These are phyloP conservation scores for Cystoderma amianthinum DNA, from an alignment of 768 basidiomycete species.

Conservation along the genomic window DNA sequence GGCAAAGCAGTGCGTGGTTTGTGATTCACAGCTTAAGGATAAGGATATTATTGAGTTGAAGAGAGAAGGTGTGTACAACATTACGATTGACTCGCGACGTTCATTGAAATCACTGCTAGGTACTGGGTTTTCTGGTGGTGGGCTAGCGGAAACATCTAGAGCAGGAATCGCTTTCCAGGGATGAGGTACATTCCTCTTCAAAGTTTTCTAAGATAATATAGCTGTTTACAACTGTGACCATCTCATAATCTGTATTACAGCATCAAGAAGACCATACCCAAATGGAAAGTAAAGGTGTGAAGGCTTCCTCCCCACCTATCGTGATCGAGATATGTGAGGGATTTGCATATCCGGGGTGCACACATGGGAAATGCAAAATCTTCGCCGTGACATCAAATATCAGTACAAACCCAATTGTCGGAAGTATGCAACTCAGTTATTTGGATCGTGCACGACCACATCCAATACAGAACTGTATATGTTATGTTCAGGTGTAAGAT, in stretches of 20 bases:
- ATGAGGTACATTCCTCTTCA: too few species aligned
- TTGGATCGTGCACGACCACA: conserved; percentile 61
- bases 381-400: too few species aligned
- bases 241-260: too few species aligned
- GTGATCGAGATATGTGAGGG: too few species aligned
- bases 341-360: too few species aligned
- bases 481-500: not conserved
- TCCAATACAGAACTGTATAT: conserved; percentile 61
- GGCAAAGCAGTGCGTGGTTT: conserved; percentile 79
- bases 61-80: conserved; percentile 68
- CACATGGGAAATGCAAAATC: too few species aligned
- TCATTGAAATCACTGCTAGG: conserved; percentile 31
- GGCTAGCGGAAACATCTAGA: conserved; percentile 81
- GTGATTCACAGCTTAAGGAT: conserved; percentile 59
- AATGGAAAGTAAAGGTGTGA: too few species aligned
- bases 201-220: too few species aligned
- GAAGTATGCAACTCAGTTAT: conserved; percentile 16
- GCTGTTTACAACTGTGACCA: too few species aligned
- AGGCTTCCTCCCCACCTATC: too few species aligned
- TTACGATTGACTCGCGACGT: not conserved
- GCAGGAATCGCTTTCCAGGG: conserved; percentile 85
- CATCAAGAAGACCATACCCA: too few species aligned
- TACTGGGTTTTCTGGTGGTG: conserved; percentile 94
- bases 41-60: conserved; percentile 78
- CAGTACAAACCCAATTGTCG: too few species aligned